Base-by-base conservation (phyloP, 2,329 filamentous ascomycete genomes). In the Alternaria arborescens region DNA sequence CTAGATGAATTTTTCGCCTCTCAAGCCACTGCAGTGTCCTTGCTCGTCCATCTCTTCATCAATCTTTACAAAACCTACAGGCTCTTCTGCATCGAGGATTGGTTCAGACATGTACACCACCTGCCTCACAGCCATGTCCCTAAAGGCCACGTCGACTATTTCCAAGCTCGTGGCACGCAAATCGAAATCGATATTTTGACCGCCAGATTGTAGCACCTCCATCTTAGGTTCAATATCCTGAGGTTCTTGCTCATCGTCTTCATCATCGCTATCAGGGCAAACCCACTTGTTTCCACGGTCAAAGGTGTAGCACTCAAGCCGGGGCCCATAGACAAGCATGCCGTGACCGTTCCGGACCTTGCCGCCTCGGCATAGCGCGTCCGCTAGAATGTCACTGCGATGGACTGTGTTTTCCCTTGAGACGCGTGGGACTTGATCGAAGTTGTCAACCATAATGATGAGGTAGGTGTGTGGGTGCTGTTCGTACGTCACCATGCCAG, bases 251-350 rank as follows among this genome's bases (percentile, higher is more conserved):
- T 50, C 34, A 8, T n/a, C n/a, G 1, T 40, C 36, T 10, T 40
- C 36, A 3, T 32, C 22, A 4, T 54, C 46, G 5, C 10, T 36
- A 7, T 57, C 48, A 8, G 41, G 22, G 8, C 30, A 44, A 42
- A 42, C 16, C 60, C 36, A 51, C 3, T 42, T 36, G 5, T 22
- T 16, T 28, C 59, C 50, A 20, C 56, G 55, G 26, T 69, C 58
- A 50, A 65, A 76, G 6, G 46, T 40, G 61, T 75, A 75, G 42
- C 71, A 60, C 52, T 74, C 71, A 24, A 77, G 54, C 5, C 58
- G 60, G 3, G 64, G 56, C 4, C 74, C 73, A 8, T 72, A 63
- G 18, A 77, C 56, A 10, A 76, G 36, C 20, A 75, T 66, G 11
- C 63, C 71, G 32, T 66, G 58, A 12, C 71, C 69, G 1, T 53